A percentile compares a stretch with the other conserved stretches of the same genome.
phyloP scores from a whole-genome alignment of 1,139 yeast genomes.

The Magnusiomyces suaveolens region DNA sequence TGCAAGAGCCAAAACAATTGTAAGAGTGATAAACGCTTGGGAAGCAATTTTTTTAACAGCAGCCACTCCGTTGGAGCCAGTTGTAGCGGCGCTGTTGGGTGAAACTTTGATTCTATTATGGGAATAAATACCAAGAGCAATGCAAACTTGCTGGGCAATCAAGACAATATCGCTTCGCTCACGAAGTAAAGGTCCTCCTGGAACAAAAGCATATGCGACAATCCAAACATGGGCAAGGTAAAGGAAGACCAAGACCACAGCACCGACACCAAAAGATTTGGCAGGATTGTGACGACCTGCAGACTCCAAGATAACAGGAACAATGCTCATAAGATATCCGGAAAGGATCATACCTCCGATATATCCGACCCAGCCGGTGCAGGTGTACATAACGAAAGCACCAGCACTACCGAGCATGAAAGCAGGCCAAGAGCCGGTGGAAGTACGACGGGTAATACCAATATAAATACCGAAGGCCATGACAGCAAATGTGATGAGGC shows the following conservation, averaged over 20 bases:
- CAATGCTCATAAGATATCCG: conserved; percentile 50
- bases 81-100: conserved; percentile 17
- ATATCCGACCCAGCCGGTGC: conserved; percentile 74
- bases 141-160: conserved; percentile 41
- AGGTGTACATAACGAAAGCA: conserved; percentile 41
- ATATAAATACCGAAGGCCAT: conserved; percentile 50
- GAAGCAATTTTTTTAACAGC: conserved; percentile 22
- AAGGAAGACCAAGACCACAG: conserved; percentile 45
- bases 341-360: conserved; percentile 63
- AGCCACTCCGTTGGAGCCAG: conserved; percentile 18
- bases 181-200: conserved; percentile 82
- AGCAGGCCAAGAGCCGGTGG: conserved; percentile 22
- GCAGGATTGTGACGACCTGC: conserved; percentile 53
- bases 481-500: conserved; percentile 53
- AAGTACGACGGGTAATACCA: conserved; percentile 32
- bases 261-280: conserved; percentile 46
- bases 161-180: conserved; percentile 78
- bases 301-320: conserved; percentile 55
- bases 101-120: conserved; percentile 20
- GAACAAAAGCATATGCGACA: conserved; percentile 97
- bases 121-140: conserved; percentile 33
- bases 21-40: conserved; percentile 24
- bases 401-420: conserved; percentile 40
- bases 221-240: conserved; percentile 87
- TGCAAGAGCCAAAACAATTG: conserved; percentile 27